Conservation (phyloP, 2,329 filamentous ascomycete species). For the Ceratocystis huliohia region DNA sequence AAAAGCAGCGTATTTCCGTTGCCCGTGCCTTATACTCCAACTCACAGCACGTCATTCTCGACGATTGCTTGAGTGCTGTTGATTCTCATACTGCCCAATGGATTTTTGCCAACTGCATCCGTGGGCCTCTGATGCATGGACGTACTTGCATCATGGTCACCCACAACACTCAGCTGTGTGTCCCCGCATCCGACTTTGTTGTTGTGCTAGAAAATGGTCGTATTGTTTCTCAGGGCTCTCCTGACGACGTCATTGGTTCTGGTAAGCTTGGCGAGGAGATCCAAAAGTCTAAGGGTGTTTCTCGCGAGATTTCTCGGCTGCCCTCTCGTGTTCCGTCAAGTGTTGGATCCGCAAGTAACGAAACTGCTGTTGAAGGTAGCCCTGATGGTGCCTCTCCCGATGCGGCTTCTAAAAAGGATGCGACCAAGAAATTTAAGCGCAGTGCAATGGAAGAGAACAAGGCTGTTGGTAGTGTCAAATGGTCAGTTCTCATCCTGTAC, state of each 20-base stretch:
- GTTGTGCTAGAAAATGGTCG: conserved; percentile 81
- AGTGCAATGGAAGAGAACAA: conserved; percentile 58
- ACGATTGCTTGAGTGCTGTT: conserved; percentile 91
- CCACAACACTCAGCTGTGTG: conserved; percentile 82
- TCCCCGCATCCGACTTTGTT: conserved; percentile 66
- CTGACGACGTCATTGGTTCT: conserved; percentile 68
- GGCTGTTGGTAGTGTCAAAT: conserved; percentile 74
- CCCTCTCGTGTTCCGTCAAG: conserved; percentile 70
- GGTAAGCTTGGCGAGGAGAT: conserved; percentile 82
- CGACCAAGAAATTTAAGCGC: conserved; percentile 36
- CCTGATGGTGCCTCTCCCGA: conserved; percentile 37
- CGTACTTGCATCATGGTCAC: conserved; percentile 92
- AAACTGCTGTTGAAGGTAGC: conserved; percentile 38
- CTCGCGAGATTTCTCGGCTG: conserved; percentile 55
- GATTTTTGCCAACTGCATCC: conserved; percentile 90
- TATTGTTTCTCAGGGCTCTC: conserved; percentile 60
- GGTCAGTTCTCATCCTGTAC: conserved; percentile 75
- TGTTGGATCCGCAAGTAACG: conserved; percentile 49
- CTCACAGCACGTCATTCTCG: conserved; percentile 77
- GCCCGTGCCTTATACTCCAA: conserved; percentile 96
- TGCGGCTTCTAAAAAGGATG: conserved; percentile 36
- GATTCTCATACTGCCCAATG: conserved; percentile 96
- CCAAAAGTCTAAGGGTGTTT: conserved; percentile 56
- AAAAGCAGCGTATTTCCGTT: conserved; percentile 93
- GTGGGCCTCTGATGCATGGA: conserved; percentile 73